Percentiles rank a stretch among this genome's conserved stretches.
Evolutionary conservation across 371 early-diverging fungal species (phyloP).

Genomic region (Lichtheimia corymbifera): DNA sequence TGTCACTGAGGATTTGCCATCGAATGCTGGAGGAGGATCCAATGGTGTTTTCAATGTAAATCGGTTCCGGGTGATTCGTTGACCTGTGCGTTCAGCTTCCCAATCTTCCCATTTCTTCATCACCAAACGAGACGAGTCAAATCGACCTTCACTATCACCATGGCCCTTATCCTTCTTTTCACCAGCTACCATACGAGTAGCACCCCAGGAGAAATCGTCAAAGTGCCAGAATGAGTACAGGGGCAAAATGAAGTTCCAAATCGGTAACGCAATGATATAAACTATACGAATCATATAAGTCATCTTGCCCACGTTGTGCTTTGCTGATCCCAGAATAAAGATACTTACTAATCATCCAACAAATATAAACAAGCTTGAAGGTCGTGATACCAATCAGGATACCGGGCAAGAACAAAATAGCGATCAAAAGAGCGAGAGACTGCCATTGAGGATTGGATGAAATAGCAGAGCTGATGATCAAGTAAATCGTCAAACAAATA

Average conservation of each 20-base stretch:
- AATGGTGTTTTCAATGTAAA: constrained; percentile 35
- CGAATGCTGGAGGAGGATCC: constrained; percentile 29
- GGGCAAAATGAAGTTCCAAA: constrained; percentile 96
- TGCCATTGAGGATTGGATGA: constrained; percentile 51
- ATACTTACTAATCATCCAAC: constrained; percentile 72
- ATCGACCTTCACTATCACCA: constrained; percentile 63
- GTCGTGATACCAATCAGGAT: constrained; percentile 88
- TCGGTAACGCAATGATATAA: constrained; percentile 74
- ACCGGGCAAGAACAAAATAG: constrained; percentile 80
- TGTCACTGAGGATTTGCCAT: constrained; percentile 29
- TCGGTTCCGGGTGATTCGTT: constrained; percentile 29
- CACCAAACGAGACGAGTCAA: constrained; percentile 63
- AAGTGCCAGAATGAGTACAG: constrained; percentile 96
- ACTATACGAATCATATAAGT: constrained; percentile 25
- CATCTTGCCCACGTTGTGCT: too few species aligned
- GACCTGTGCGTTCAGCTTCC: constrained; percentile 66
- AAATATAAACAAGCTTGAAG: constrained; percentile 75
- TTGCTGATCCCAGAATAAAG: too few species aligned
- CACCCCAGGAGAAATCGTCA: constrained; percentile 96
- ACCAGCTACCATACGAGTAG: constrained; percentile 78
- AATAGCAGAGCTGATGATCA: constrained; percentile 57
- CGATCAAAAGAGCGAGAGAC: constrained; percentile 66
- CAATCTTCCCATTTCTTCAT: constrained; percentile 74
- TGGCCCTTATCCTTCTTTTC: constrained; percentile 66
- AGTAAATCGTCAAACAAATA: constrained; percentile 61